phyloP scores from a whole-genome alignment of 2,329 filamentous ascomycete species.

The Penicillium brasilianum region DNA sequence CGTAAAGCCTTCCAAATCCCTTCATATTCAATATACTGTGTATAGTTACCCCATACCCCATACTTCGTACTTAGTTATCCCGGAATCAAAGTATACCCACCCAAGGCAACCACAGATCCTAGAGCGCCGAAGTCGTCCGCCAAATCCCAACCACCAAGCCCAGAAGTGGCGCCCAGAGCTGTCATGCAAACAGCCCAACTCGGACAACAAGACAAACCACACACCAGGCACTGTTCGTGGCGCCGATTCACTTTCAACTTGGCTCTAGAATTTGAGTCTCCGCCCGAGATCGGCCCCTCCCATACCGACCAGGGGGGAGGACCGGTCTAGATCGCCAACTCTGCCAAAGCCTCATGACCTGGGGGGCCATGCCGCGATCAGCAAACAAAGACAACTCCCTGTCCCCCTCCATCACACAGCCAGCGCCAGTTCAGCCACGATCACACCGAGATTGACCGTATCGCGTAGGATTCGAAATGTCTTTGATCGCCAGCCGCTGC shows the following conservation, averaged over 20 bases:
- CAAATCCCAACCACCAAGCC: neutral
- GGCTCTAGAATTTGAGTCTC: neutral
- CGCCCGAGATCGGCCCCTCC: neutral
- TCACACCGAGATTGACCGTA: constrained; percentile 24
- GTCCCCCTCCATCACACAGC: constrained; percentile 15
- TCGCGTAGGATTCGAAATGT: constrained; percentile 16
- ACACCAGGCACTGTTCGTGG: neutral
- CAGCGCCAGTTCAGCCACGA: constrained; percentile 24
- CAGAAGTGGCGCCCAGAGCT: neutral
- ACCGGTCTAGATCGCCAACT: constrained; percentile 18
- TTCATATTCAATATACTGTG: neutral
- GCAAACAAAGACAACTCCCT: constrained; percentile 21
- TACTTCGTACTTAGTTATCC: neutral
- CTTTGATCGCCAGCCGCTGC: constrained; percentile 27
- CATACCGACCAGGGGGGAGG: neutral
- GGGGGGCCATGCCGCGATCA: constrained; percentile 15
- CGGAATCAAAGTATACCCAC: constrained; percentile 1
- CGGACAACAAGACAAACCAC: neutral
- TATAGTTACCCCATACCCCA: neutral
- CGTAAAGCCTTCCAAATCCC: neutral
- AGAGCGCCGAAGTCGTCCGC: neutral
- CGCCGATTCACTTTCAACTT: neutral
- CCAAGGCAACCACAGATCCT: constrained; percentile 4
- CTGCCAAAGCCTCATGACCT: constrained; percentile 21
- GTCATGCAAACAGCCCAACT: neutral